Evolutionary conservation across 164 flowering plant species (phyloP).

Genomic region (Berberis vulgaris): DNA sequence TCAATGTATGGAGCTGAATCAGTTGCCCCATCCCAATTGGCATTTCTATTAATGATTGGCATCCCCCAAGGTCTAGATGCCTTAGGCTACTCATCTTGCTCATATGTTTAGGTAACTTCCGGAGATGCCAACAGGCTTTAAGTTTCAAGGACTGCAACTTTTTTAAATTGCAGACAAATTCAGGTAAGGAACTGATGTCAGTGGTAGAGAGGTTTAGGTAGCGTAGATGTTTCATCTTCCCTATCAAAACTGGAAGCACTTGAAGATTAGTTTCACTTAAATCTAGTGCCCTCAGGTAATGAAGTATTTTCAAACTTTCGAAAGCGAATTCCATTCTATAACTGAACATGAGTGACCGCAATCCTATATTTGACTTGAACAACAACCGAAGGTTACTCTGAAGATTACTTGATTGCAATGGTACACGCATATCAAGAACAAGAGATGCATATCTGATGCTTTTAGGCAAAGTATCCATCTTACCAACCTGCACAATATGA

Average conservation of each 20-base stretch:
- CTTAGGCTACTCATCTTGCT: not conserved
- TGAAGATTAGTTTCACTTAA: not conserved
- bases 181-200: not conserved
- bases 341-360: too few species aligned
- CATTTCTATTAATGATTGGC: not conserved
- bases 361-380: too few species aligned
- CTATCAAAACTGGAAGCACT: not conserved
- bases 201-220: not conserved
- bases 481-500: not conserved
- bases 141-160: conserved; percentile 3
- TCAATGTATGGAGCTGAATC: not conserved
- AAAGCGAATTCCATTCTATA: not conserved
- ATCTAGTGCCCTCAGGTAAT: not conserved
- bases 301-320: too few species aligned
- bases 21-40: conserved; percentile 1
- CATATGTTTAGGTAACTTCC: not conserved
- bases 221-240: not conserved
- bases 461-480: not conserved
- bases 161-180: not conserved
- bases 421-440: not conserved
- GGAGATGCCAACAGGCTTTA: not conserved
- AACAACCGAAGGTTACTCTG: too few species aligned
- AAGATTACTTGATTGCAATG: not conserved
- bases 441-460: not conserved
- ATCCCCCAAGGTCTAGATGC: not conserved